Evolutionary conservation across 495 filamentous ascomycete species (phyloP).

Genomic region (Podospora pseudocomata): DNA sequence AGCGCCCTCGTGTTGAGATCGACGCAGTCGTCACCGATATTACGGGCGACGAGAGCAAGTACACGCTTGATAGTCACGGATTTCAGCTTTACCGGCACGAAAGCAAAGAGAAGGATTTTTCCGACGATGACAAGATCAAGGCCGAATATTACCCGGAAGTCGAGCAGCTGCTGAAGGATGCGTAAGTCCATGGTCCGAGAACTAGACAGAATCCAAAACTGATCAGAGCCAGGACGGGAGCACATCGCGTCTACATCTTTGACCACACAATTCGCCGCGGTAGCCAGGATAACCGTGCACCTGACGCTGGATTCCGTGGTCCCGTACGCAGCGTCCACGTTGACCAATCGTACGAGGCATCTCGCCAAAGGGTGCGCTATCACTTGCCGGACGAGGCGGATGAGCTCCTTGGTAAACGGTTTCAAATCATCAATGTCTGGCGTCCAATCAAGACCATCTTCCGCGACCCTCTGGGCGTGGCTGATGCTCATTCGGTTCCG

Average conservation of each 20-base stretch:
- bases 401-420: slow-evolving; percentile 57
- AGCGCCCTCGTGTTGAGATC: neutral
- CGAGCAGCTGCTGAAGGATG: slow-evolving; percentile 61
- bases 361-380: slow-evolving; percentile 52
- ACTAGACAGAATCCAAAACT: slow-evolving; percentile 4
- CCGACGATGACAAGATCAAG: slow-evolving; percentile 66
- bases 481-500: slow-evolving; percentile 56
- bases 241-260: slow-evolving; percentile 65
- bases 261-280: slow-evolving; percentile 67
- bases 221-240: slow-evolving; percentile 51
- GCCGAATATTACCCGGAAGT: slow-evolving; percentile 62
- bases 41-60: slow-evolving; percentile 36
- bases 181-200: slow-evolving; percentile 40
- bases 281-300: neutral
- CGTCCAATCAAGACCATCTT: slow-evolving; percentile 63
- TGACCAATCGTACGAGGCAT: slow-evolving; percentile 64
- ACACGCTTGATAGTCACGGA: slow-evolving; percentile 41
- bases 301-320: slow-evolving; percentile 41
- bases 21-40: slow-evolving; percentile 41
- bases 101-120: slow-evolving; percentile 57
- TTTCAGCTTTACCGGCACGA: slow-evolving; percentile 40
- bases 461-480: slow-evolving; percentile 61
- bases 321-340: slow-evolving; percentile 68
- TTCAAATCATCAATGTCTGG: slow-evolving; percentile 80
- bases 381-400: slow-evolving; percentile 63